These are phyloP conservation scores for Suillus variegatus DNA, from an alignment of 768 basidiomycete genomes.

Conservation along the genomic window DNA sequence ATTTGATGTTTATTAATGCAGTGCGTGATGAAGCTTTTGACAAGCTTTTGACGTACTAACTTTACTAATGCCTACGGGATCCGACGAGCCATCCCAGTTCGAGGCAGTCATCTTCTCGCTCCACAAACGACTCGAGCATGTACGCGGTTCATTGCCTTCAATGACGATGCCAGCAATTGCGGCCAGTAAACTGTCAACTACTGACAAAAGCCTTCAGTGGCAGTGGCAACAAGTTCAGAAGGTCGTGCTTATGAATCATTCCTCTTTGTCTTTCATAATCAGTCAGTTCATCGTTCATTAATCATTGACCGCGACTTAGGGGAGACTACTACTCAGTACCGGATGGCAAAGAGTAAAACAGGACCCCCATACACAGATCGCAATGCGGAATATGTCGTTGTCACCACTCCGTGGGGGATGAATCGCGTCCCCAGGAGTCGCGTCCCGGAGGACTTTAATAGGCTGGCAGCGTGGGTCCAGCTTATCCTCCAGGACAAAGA, in stretches of 20 bases:
- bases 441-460: conserved; percentile 17
- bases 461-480: conserved; percentile 26
- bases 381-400: conserved; percentile 25
- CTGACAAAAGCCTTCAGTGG: background rate
- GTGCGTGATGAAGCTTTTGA: background rate
- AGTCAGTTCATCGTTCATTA: background rate
- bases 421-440: conserved; percentile 11
- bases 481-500: conserved; percentile 21
- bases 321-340: background rate
- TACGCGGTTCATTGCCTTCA: background rate
- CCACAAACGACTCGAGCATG: background rate
- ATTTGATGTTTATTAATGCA: conserved; percentile 5
- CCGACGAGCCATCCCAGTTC: background rate
- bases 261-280: background rate
- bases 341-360: conserved; percentile 17
- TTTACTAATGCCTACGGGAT: too few relatives aligned
- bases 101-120: background rate
- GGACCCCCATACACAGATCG: conserved; percentile 30
- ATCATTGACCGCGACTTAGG: background rate
- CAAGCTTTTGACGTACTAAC: background rate
- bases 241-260: background rate
- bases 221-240: background rate
- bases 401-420: conserved; percentile 28
- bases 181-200: background rate
- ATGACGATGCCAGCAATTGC: background rate